phyloP scores from a whole-genome alignment of 2,329 filamentous ascomycete species.

The Aspergillus niger region DNA sequence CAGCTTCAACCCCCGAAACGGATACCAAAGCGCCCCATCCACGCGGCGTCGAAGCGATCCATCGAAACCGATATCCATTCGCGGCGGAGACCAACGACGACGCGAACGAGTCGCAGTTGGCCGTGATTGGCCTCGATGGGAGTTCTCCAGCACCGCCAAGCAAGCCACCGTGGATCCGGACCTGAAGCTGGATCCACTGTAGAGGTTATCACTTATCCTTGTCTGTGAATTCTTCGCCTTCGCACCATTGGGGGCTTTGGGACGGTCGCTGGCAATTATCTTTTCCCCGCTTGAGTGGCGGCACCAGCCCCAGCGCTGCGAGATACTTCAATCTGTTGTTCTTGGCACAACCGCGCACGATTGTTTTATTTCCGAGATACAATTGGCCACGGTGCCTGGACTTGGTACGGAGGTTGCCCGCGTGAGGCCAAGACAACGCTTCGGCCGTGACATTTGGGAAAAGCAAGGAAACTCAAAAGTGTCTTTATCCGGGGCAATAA shows the following conservation, averaged over 20 bases:
- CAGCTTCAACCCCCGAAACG: background rate
- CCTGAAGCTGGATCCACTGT: background rate
- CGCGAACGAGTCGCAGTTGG: background rate
- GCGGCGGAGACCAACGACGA: slow-evolving; percentile 1
- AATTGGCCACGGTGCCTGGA: background rate
- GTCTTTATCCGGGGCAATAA: background rate
- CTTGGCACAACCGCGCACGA: background rate
- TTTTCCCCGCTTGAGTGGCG: background rate
- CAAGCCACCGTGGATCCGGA: slow-evolving; percentile 10
- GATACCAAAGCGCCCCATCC: slow-evolving; percentile 1
- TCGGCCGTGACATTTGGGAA: background rate
- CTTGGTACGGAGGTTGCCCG: background rate
- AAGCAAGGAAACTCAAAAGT: background rate
- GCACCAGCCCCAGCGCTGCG: background rate
- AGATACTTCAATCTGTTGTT: background rate
- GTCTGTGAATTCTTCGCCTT: background rate
- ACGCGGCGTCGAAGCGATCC: slow-evolving; percentile 5
- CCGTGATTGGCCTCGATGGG: background rate
- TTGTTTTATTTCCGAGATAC: background rate
- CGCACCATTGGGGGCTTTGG: background rate
- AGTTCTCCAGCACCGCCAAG: slow-evolving; percentile 13
- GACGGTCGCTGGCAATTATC: background rate
- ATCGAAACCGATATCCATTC: background rate
- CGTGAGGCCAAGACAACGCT: background rate
- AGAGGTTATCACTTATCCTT: background rate